phyloP scores from a whole-genome alignment of 768 basidiomycete species.

The Amanita rubescens region DNA sequence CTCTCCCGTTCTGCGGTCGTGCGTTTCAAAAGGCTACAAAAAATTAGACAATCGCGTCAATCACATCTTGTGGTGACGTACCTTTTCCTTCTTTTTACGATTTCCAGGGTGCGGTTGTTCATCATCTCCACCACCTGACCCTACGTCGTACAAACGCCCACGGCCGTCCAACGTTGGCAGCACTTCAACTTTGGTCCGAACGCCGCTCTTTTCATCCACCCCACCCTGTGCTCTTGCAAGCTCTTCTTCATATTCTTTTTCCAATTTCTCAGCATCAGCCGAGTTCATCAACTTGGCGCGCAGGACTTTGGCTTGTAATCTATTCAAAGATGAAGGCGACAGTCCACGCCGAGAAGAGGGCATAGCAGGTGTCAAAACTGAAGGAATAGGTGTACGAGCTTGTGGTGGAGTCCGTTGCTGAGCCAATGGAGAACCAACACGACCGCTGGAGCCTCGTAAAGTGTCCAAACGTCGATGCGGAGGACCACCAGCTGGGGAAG shows the following conservation, averaged over 20 bases:
- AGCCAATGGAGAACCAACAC: slow-evolving; percentile 23
- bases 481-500: slow-evolving; percentile 43
- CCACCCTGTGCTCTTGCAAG: slow-evolving; percentile 40
- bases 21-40: slow-evolving; percentile 65
- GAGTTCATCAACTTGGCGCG: slow-evolving; percentile 83
- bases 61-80: slow-evolving; percentile 16
- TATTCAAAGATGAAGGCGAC: slow-evolving; percentile 80
- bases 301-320: slow-evolving; percentile 86
- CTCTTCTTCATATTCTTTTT: slow-evolving; percentile 81
- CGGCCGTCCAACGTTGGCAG: slow-evolving; percentile 82
- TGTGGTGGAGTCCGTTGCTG: slow-evolving; percentile 58
- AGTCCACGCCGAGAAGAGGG: slow-evolving; percentile 35
- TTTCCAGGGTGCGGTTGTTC: slow-evolving; percentile 51
- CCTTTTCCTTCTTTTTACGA: slow-evolving; percentile 73
- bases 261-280: slow-evolving; percentile 69
- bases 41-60: neutral
- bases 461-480: slow-evolving; percentile 51
- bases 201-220: slow-evolving; percentile 30
- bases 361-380: slow-evolving; percentile 74
- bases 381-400: slow-evolving; percentile 80
- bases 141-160: slow-evolving; percentile 88
- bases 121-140: slow-evolving; percentile 59
- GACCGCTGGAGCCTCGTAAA: slow-evolving; percentile 27
- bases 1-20: slow-evolving; percentile 86
- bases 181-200: slow-evolving; percentile 66